A percentile compares a stretch with the other conserved stretches of the same genome.
Conservation (phyloP, 2,329 filamentous ascomycete genomes). For the Arthroderma sp. region DNA sequence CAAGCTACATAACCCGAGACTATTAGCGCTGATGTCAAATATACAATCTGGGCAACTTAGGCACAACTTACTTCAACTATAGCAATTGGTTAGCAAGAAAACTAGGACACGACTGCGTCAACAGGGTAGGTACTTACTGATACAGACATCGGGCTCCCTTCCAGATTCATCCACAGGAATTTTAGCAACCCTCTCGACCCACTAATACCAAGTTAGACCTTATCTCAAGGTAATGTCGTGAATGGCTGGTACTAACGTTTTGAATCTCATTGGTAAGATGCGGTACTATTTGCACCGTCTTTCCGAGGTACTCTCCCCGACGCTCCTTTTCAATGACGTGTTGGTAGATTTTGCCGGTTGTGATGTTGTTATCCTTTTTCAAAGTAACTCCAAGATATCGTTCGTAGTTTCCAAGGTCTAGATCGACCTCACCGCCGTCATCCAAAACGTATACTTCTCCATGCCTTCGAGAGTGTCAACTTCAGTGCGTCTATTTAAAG, state of each 20-base stretch:
- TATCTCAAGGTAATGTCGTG: too few species aligned
- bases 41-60: conserved; percentile 41
- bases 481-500: not conserved
- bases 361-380: conserved; percentile 85
- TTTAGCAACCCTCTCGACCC: conserved; percentile 74
- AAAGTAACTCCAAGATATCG: conserved; percentile 72
- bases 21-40: not conserved
- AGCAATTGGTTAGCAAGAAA: not conserved
- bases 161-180: conserved; percentile 77
- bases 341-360: conserved; percentile 90
- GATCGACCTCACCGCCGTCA: conserved; percentile 65
- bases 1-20: conserved; percentile 26
- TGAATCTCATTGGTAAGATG: conserved; percentile 64
- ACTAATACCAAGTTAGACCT: conserved; percentile 22
- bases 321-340: conserved; percentile 68
- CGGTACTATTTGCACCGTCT: conserved; percentile 80
- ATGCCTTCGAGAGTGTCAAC: conserved; percentile 40
- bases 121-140: conserved; percentile 30
- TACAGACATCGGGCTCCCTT: conserved; percentile 79
- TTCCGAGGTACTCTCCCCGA: conserved; percentile 67
- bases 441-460: conserved; percentile 82
- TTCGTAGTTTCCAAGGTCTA: conserved; percentile 66
- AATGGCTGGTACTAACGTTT: conserved; percentile 30
- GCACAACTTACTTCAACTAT: not conserved
- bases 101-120: conserved; percentile 19